These are phyloP conservation scores for Nevesoporus exiguus DNA, from an alignment of 768 basidiomycete species.

Conservation along the genomic window DNA sequence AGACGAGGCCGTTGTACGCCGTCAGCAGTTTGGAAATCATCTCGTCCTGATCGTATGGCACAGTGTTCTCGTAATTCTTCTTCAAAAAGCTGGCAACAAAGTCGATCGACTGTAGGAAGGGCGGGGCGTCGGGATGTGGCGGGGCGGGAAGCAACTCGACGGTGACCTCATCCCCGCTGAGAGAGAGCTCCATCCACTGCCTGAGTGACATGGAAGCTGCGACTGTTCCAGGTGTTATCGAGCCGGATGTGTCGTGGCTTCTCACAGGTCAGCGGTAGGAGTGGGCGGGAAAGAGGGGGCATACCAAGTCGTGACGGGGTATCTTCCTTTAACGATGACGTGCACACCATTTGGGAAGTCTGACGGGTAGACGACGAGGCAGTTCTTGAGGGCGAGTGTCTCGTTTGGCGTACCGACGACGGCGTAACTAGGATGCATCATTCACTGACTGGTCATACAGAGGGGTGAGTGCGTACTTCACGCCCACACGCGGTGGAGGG, in stretches of 20 bases:
- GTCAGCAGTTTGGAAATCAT: conserved; percentile 72
- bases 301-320: conserved; percentile 71
- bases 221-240: conserved; percentile 62
- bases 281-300: conserved; percentile 17
- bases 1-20: conserved; percentile 68
- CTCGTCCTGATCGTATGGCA: conserved; percentile 86
- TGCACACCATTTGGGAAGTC: conserved; percentile 76
- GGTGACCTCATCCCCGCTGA: conserved; percentile 70
- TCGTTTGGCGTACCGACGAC: conserved; percentile 64
- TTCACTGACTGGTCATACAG: neutral
- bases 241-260: conserved; percentile 79
- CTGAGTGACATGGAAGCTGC: conserved; percentile 79
- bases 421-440: conserved; percentile 38
- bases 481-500: conserved; percentile 31
- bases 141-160: conserved; percentile 55
- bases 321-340: conserved; percentile 70
- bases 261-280: conserved; percentile 26
- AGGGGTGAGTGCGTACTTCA: conserved; percentile 18
- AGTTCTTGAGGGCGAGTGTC: conserved; percentile 73
- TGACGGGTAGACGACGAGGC: conserved; percentile 71
- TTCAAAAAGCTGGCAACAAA: conserved; percentile 70
- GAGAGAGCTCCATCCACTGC: conserved; percentile 86
- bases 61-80: conserved; percentile 50
- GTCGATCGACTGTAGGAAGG: conserved; percentile 76
- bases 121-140: conserved; percentile 48